Percentiles rank a stretch among this genome's conserved stretches.
These are phyloP conservation scores for Desmodesmus armatus DNA, from an alignment of 139 green algal genomes.

Conservation along the genomic window DNA sequence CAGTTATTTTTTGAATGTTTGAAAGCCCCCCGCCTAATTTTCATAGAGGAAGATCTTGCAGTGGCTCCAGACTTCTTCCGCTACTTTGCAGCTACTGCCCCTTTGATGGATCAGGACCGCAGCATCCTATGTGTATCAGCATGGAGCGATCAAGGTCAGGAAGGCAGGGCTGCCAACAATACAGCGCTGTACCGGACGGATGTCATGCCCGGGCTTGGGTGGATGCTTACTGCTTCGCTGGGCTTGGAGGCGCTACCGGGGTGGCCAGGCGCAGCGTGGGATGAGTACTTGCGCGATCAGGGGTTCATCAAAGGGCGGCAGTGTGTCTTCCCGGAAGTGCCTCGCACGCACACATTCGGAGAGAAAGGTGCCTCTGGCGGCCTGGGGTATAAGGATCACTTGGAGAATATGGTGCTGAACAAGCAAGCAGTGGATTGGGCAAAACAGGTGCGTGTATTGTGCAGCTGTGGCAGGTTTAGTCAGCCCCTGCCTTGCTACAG, in stretches of 20 bases:
- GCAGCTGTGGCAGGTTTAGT: too few relatives aligned
- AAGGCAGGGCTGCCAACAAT: conserved; percentile 45
- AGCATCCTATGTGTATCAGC: conserved; percentile 37
- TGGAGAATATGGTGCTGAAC: conserved; percentile 63
- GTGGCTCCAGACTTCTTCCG: conserved; percentile 71
- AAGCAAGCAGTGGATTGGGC: conserved; percentile 51
- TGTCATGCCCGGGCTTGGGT: conserved; percentile 75
- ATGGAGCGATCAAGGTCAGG: conserved; percentile 77
- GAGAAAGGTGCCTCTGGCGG: conserved; percentile 55
- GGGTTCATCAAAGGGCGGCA: conserved; percentile 56
- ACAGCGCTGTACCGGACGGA: conserved; percentile 63
- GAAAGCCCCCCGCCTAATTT: conserved; percentile 4
- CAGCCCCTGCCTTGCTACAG: too few relatives aligned
- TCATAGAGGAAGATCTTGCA: conserved; percentile 71
- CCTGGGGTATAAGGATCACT: conserved; percentile 55
- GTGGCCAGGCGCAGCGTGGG: conserved; percentile 65
- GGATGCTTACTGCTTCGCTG: conserved; percentile 56
- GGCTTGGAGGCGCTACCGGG: conserved; percentile 35
- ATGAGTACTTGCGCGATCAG: conserved; percentile 65
- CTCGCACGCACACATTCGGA: conserved; percentile 71
- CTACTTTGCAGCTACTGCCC: conserved; percentile 60
- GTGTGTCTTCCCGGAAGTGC: conserved; percentile 64
- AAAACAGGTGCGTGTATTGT: too few relatives aligned
- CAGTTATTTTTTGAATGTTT: conserved; percentile 32
- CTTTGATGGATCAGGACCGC: conserved; percentile 50